Conservation (phyloP, 345 rosid species). For the Syzygium aqueum region DNA sequence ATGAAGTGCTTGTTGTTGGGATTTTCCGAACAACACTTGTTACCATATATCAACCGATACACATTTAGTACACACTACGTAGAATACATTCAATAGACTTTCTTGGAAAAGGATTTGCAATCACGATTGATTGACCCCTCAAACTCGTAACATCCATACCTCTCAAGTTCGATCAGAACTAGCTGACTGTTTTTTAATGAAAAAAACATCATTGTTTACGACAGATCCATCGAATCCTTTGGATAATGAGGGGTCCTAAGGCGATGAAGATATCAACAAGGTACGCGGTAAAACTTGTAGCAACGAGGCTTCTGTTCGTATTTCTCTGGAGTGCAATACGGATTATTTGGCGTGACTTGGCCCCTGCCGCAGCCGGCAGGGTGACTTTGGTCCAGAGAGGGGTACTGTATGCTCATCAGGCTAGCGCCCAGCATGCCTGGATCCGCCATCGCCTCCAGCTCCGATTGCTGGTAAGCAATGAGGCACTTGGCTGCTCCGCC, state of each 20-base stretch:
- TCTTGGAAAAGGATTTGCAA: neutral
- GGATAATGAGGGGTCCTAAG: neutral
- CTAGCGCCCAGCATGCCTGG: neutral
- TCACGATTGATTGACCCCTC: neutral
- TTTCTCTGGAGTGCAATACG: neutral
- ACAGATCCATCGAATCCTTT: too few species aligned
- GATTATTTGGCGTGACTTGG: neutral
- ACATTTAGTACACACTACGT: neutral
- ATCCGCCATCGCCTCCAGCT: neutral
- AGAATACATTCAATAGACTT: neutral
- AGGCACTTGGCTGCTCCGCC: neutral
- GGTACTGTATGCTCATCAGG: neutral
- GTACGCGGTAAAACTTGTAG: neutral
- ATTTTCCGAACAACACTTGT: too few species aligned
- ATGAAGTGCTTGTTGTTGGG: neutral
- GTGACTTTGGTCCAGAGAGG: neutral
- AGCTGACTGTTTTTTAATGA: neutral
- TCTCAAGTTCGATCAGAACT: neutral
- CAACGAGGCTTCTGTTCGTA: neutral
- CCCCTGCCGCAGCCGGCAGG: neutral
- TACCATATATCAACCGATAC: neutral
- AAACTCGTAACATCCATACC: neutral
- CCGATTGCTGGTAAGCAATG: neutral
- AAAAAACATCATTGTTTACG: neutral
- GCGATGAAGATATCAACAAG: neutral